Conservation (phyloP, 495 filamentous ascomycete species). For the Trichoderma gamsii region DNA sequence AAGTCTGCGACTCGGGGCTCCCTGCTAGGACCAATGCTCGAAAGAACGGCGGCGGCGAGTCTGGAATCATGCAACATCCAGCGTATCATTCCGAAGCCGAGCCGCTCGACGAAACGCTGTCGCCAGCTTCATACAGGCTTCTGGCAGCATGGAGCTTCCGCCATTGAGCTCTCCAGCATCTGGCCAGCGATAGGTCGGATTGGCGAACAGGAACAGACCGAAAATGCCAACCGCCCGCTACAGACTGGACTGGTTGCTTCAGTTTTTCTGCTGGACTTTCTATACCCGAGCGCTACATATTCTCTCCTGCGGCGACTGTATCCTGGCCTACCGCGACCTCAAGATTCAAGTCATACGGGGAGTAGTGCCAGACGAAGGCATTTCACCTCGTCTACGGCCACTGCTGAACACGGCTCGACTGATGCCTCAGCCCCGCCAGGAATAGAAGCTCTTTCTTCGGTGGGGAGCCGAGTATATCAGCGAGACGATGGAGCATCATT, state of each 20-base stretch:
- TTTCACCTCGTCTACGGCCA: slow-evolving; percentile 5
- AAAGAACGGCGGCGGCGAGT: slow-evolving; percentile 65
- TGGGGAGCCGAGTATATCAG: not conserved
- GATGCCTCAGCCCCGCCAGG: not conserved
- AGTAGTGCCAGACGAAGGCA: not conserved
- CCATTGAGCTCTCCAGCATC: slow-evolving; percentile 48
- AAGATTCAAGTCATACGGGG: not conserved
- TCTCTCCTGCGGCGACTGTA: slow-evolving; percentile 40
- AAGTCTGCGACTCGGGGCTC: not conserved
- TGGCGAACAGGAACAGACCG: not conserved
- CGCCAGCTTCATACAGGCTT: slow-evolving; percentile 58
- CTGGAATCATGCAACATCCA: slow-evolving; percentile 68
- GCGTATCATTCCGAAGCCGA: slow-evolving; percentile 55
- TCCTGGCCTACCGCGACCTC: slow-evolving; percentile 15
- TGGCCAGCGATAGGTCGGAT: slow-evolving; percentile 27
- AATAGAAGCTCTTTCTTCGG: not conserved
- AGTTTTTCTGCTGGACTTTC: slow-evolving; percentile 52
- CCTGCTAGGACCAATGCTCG: slow-evolving; percentile 57
- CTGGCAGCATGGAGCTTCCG: slow-evolving; percentile 57
- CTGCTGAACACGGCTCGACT: not conserved
- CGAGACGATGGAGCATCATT: not conserved
- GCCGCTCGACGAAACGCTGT: slow-evolving; percentile 48
- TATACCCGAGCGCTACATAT: slow-evolving; percentile 52
- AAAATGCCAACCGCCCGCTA: slow-evolving; percentile 15
- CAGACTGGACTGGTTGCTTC: slow-evolving; percentile 32